phyloP scores from a whole-genome alignment of 352 stramenopile genomes.

The Phytopythium chamaehyphon region DNA sequence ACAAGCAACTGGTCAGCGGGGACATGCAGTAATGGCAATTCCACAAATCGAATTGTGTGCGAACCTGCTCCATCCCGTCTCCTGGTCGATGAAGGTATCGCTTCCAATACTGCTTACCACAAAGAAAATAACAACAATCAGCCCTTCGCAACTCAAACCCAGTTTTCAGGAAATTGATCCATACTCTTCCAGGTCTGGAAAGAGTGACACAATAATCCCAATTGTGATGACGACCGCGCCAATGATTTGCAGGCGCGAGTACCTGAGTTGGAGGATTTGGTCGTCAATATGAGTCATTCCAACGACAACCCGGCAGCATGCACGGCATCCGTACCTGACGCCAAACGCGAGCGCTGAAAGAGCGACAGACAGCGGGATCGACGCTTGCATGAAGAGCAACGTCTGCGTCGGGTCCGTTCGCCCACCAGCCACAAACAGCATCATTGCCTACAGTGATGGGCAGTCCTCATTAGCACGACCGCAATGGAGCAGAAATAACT shows the following conservation, averaged over 20 bases:
- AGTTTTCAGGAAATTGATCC: neutral
- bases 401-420: constrained; percentile 82
- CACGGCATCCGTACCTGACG: constrained; percentile 25
- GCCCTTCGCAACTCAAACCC: neutral
- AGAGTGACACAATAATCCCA: constrained; percentile 67
- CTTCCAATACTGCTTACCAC: constrained; percentile 40
- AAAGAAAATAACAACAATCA: constrained; percentile 1
- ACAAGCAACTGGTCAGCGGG: neutral
- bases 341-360: constrained; percentile 54
- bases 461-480: too few relatives aligned
- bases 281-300: neutral
- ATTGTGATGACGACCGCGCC: constrained; percentile 61
- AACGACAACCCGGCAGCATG: neutral
- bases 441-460: constrained; percentile 45
- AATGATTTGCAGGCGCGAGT: constrained; percentile 67
- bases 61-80: constrained; percentile 81
- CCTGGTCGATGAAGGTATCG: constrained; percentile 57
- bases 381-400: constrained; percentile 82
- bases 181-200: constrained; percentile 78
- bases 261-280: constrained; percentile 22
- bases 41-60: neutral
- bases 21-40: neutral
- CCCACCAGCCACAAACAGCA: constrained; percentile 80
- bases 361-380: constrained; percentile 64
- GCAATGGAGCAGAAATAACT: too few relatives aligned